Evolutionary conservation across 2,329 filamentous ascomycete species (phyloP), one percentile per base, ranked within the genome.

Genomic region (Talaromyces sp.): DNA sequence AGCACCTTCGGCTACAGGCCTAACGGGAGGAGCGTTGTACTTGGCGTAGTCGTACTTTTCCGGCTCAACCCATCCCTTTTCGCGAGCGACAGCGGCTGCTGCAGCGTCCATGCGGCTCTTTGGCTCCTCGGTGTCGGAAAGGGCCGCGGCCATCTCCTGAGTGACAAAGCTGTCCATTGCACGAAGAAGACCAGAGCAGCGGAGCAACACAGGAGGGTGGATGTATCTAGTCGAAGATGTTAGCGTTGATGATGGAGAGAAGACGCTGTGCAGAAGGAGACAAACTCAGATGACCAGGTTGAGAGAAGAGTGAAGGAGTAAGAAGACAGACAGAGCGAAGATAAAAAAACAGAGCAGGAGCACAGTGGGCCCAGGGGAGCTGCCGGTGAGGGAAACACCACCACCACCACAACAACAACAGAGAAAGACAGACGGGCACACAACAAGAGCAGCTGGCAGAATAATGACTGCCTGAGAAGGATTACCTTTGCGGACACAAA

Each of bases 41-140:
- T 68, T 66, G 1, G 68, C 61, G 61, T 80, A 80, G 44, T 78
- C 67, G 57, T 75, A 79, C 4, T 68, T 65, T 42, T 75, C 68
- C 2, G 72, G 75, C 7, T 71, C 68, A 8, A 63, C 66, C 78
- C 78, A 79, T 1, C 75, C 76, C 27, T 74, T 75, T 9, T 75
- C 69, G 31, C 73, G 72, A 52, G 75, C 74, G n/a, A 70, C 56
- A 30, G 62, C 66, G 12, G 68, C 65, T 7, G 71, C 69, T 50
- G 75, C 71, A n/a, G 63, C 62, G 40, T 70, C 70, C 42, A 70
- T 66, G 31, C 66, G 67, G 55, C 58, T 65, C 12, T 68, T 60
- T 2, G 30, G 50, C 27, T 51, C 18, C 50, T 53, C 50, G 14
- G 14, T 30, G n/a, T 27, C 8, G 16, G 44, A 18, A 3, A 47